Conservation (phyloP, 2,329 filamentous ascomycete species). For the Chrysosporium keratinophilum region DNA sequence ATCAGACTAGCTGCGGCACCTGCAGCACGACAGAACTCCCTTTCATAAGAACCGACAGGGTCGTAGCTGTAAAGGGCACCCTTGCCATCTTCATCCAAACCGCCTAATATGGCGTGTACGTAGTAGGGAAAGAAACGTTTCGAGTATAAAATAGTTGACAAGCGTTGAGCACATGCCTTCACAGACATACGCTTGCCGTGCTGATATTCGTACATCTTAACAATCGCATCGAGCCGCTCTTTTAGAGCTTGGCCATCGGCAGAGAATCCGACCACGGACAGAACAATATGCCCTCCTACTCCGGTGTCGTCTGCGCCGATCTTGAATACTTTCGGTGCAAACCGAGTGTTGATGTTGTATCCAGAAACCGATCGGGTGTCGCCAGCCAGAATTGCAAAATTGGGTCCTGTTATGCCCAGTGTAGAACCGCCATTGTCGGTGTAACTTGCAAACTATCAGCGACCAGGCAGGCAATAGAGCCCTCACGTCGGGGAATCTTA, state of each 20-base stretch:
- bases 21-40: conserved; percentile 88
- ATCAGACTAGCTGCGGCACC: conserved; percentile 89
- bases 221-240: conserved; percentile 84
- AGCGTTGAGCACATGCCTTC: conserved; percentile 83
- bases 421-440: conserved; percentile 97
- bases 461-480: not conserved
- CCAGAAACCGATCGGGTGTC: conserved; percentile 92
- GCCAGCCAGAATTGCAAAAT: conserved; percentile 94
- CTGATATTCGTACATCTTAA: conserved; percentile 98
- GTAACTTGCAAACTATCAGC: conserved; percentile 45
- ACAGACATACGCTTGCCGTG: conserved; percentile 95
- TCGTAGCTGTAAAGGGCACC: conserved; percentile 97
- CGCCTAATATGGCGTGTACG: conserved; percentile 84
- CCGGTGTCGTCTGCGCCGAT: conserved; percentile 85
- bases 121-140: conserved; percentile 99
- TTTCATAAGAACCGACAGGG: conserved; percentile 92
- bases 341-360: conserved; percentile 98
- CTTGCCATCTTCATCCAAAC: conserved; percentile 85
- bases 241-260: conserved; percentile 90
- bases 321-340: conserved; percentile 91
- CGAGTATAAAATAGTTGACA: conserved; percentile 90
- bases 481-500: conserved; percentile 38
- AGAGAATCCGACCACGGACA: conserved; percentile 91
- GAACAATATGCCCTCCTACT: conserved; percentile 71
- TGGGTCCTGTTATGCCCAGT: conserved; percentile 81